A percentile compares a stretch with the other conserved stretches of the same genome.
Conservation (phyloP, 1,139 yeast genomes). For the Blastobotrys niveus region DNA sequence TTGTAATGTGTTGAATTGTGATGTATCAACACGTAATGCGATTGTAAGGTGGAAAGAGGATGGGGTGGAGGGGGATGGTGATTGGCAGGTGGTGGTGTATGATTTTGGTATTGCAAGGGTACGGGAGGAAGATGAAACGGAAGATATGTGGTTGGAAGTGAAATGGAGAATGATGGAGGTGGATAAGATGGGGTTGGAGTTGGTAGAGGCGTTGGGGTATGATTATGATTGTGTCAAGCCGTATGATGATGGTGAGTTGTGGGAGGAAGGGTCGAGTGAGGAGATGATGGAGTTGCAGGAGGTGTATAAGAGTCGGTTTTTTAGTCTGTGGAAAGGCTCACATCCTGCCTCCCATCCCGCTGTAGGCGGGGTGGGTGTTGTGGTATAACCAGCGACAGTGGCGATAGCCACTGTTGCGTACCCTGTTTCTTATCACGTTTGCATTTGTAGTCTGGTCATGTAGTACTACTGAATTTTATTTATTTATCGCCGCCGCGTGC, state of each 20-base stretch:
- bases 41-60: neutral
- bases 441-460: too few species aligned
- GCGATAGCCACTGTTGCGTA: too few species aligned
- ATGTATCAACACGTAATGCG: conserved; percentile 12
- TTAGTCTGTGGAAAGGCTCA: conserved; percentile 4
- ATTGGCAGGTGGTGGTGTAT: conserved; percentile 8
- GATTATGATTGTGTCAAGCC: conserved; percentile 13
- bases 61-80: neutral
- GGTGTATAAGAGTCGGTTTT: conserved; percentile 7
- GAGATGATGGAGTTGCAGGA: conserved; percentile 9
- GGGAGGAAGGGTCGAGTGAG: neutral
- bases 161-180: conserved; percentile 11
- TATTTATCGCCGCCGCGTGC: too few species aligned
- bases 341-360: too few species aligned
- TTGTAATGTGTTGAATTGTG: conserved; percentile 10
- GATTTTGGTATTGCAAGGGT: conserved; percentile 13
- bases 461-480: too few species aligned
- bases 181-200: conserved; percentile 12
- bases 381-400: too few species aligned
- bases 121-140: conserved; percentile 5
- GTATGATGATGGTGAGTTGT: conserved; percentile 10
- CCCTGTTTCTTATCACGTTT: too few species aligned
- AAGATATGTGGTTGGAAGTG: conserved; percentile 10
- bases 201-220: conserved; percentile 9
- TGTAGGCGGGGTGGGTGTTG: too few species aligned